phyloP scores from a whole-genome alignment of 2,329 filamentous ascomycete genomes.

The Colletotrichum orchidophilum region DNA sequence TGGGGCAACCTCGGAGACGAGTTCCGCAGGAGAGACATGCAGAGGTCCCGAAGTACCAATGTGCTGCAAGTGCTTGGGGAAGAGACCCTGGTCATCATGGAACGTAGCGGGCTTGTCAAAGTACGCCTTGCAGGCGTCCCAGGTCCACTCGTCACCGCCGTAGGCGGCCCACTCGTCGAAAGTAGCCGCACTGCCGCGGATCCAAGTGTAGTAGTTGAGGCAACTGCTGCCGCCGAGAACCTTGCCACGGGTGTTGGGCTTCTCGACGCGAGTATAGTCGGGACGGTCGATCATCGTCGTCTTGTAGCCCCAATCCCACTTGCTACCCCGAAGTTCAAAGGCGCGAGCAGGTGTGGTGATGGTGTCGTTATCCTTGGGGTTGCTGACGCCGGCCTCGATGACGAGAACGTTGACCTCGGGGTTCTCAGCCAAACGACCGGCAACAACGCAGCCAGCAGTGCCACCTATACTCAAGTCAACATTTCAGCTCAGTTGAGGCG shows the following conservation, averaged over 20 bases:
- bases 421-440: constrained; percentile 47
- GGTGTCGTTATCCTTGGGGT: constrained; percentile 58
- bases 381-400: constrained; percentile 58
- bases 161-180: constrained; percentile 77
- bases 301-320: constrained; percentile 70
- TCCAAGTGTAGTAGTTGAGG: constrained; percentile 73
- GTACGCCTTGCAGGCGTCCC: constrained; percentile 60
- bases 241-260: constrained; percentile 70
- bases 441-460: constrained; percentile 48
- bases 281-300: constrained; percentile 67
- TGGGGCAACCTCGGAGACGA: constrained; percentile 59
- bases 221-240: constrained; percentile 66
- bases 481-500: background rate
- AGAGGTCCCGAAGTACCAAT: constrained; percentile 63
- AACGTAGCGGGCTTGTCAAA: constrained; percentile 61
- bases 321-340: constrained; percentile 62
- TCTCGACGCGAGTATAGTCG: constrained; percentile 69
- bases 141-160: constrained; percentile 74
- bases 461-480: constrained; percentile 37
- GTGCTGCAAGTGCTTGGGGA: constrained; percentile 55
- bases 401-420: constrained; percentile 52
- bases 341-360: constrained; percentile 63
- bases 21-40: constrained; percentile 62
- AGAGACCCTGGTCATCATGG: constrained; percentile 61
- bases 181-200: constrained; percentile 65